A percentile compares a stretch with the other conserved stretches of the same genome.
These are phyloP conservation scores for Saccharomycopsis babjevae DNA, from an alignment of 805 yeast genomes.

Conservation along the genomic window DNA sequence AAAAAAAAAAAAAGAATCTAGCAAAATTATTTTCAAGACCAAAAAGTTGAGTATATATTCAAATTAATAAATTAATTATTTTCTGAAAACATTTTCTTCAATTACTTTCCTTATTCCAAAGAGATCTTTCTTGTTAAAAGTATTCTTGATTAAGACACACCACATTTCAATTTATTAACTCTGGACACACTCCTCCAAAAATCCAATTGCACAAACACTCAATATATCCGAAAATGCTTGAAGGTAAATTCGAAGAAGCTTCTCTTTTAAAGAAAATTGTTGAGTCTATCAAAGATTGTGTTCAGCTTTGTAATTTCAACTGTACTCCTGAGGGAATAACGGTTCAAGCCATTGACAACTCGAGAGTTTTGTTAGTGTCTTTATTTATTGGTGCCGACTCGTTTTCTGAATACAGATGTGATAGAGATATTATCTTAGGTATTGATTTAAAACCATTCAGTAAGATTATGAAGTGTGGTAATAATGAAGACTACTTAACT, in stretches of 20 bases:
- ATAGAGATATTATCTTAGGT: constrained; percentile 85
- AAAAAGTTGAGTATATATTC: neutral
- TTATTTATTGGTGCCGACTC: constrained; percentile 81
- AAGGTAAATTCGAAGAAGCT: constrained; percentile 94
- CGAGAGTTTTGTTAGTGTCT: constrained; percentile 88
- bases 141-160: neutral
- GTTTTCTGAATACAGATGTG: constrained; percentile 89
- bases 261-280: constrained; percentile 82
- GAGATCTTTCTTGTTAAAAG: no score
- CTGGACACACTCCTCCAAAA: neutral
- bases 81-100: no score
- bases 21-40: neutral
- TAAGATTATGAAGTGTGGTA: constrained; percentile 85
- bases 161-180: neutral
- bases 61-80: no score
- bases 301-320: constrained; percentile 90
- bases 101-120: no score
- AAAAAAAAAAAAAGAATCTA: neutral
- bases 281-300: constrained; percentile 91
- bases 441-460: constrained; percentile 79
- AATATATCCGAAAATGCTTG: constrained; percentile 52
- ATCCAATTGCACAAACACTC: neutral
- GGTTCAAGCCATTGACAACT: constrained; percentile 95
- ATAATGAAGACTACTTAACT: constrained; percentile 79
- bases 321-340: constrained; percentile 93